Percentiles rank a stretch among this genome's conserved stretches.
Conservation (phyloP, 2,329 filamentous ascomycete species). For the Cladosporium sp. region DNA sequence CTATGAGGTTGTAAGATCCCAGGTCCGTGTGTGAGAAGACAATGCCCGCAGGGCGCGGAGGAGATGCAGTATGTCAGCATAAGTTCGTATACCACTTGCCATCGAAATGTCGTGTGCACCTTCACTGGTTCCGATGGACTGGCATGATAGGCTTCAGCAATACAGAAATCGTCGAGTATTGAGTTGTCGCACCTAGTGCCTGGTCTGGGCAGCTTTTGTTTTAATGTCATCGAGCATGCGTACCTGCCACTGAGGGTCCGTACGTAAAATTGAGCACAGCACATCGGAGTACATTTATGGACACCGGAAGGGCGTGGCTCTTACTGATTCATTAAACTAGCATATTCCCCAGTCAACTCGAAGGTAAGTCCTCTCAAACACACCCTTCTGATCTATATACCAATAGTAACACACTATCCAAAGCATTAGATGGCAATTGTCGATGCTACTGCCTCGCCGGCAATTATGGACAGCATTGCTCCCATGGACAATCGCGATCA, state of each 20-base stretch:
- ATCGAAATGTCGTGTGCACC: neutral
- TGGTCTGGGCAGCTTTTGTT: no score
- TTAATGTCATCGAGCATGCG: no score
- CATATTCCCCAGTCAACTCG: neutral
- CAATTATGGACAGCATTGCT: neutral
- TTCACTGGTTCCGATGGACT: neutral
- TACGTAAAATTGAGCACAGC: neutral
- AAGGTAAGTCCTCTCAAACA: neutral
- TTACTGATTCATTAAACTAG: neutral
- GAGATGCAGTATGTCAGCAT: neutral
- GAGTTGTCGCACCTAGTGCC: neutral
- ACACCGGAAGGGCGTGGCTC: conserved; percentile 1
- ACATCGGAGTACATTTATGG: neutral
- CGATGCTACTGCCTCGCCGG: neutral
- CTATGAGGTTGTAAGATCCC: neutral
- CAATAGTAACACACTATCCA: neutral
- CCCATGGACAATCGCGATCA: neutral
- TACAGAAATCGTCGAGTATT: neutral
- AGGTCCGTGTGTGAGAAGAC: neutral
- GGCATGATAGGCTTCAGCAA: neutral
- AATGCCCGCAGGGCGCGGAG: neutral
- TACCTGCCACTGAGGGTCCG: neutral
- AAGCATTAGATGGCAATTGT: neutral
- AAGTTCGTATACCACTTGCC: neutral
- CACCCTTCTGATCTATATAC: neutral